Percentiles rank a stretch among this genome's conserved stretches.
Evolutionary conservation across 768 basidiomycete species (phyloP).

Genomic region (Pseudohyphozyma bogoriensis): DNA sequence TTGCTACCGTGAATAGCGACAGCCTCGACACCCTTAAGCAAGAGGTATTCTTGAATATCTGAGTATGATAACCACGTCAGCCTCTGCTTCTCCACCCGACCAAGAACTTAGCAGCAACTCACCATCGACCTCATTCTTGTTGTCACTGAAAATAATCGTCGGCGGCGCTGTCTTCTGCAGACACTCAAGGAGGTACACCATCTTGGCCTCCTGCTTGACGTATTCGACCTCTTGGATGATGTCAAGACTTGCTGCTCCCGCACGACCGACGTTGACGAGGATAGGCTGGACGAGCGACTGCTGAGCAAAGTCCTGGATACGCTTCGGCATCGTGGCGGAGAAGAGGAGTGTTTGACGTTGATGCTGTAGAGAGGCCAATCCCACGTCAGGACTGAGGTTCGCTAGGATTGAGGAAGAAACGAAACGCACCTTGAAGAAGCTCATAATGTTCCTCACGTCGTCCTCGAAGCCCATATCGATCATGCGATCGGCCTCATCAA

Average conservation of each 20-base stretch:
- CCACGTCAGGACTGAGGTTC: neutral
- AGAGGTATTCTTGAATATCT: conserved; percentile 97
- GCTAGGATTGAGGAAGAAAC: neutral
- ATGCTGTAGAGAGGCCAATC: conserved; percentile 55
- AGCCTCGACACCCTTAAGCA: conserved; percentile 94
- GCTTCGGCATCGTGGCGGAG: conserved; percentile 97
- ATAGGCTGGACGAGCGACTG: conserved; percentile 91
- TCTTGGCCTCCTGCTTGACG: conserved; percentile 98
- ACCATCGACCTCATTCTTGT: conserved; percentile 99
- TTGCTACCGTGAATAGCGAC: conserved; percentile 98
- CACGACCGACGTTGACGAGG: conserved; percentile 92
- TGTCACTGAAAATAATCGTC: conserved; percentile 94
- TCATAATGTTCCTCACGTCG: conserved; percentile 97
- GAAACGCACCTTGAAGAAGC: conserved; percentile 76
- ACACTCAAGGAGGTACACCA: conserved; percentile 97
- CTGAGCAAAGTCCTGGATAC: conserved; percentile 97
- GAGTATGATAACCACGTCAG: conserved; percentile 6
- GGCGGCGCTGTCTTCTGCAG: conserved; percentile 97
- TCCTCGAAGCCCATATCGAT: conserved; percentile 98
- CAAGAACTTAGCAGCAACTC: conserved; percentile 26
- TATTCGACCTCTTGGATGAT: conserved; percentile 93
- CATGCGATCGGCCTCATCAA: conserved; percentile 99
- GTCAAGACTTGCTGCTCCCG: conserved; percentile 93
- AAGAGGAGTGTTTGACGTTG: conserved; percentile 95
- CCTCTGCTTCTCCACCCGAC: neutral